Percentiles rank a stretch among this genome's conserved stretches.
phyloP scores from a whole-genome alignment of 2,329 filamentous ascomycete species.

The Didymella keratinophila region DNA sequence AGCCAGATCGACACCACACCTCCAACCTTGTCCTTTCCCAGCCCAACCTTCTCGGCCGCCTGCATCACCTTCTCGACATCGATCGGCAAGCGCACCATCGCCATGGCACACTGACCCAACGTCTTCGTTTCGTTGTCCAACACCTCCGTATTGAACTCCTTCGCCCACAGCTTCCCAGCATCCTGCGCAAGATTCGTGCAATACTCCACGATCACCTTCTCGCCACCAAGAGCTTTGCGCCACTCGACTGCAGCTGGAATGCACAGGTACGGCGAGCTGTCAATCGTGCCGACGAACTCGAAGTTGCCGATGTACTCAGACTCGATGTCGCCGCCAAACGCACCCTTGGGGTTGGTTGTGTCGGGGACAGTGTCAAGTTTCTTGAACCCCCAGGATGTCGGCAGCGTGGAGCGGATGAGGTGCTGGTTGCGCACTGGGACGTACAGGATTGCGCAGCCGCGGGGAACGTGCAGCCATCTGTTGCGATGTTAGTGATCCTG shows the following conservation, averaged over 20 bases:
- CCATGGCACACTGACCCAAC: slow-evolving; percentile 72
- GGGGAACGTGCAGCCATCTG: slow-evolving; percentile 81
- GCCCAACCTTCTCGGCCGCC: slow-evolving; percentile 25
- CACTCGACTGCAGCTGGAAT: slow-evolving; percentile 76
- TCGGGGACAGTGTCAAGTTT: slow-evolving; percentile 61
- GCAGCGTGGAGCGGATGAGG: slow-evolving; percentile 75
- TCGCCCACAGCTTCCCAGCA: slow-evolving; percentile 68
- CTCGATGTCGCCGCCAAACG: slow-evolving; percentile 52
- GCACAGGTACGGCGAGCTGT: slow-evolving; percentile 75
- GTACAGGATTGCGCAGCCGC: slow-evolving; percentile 82
- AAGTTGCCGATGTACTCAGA: slow-evolving; percentile 74
- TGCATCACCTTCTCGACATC: slow-evolving; percentile 45
- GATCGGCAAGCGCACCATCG: slow-evolving; percentile 78
- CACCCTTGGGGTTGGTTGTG: slow-evolving; percentile 36
- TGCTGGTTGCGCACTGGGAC: slow-evolving; percentile 78
- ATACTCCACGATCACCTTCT: slow-evolving; percentile 72
- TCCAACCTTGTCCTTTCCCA: slow-evolving; percentile 33
- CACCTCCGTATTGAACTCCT: slow-evolving; percentile 72
- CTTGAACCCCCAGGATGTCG: slow-evolving; percentile 74
- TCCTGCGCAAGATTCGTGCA: slow-evolving; percentile 67
- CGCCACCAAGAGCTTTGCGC: slow-evolving; percentile 75
- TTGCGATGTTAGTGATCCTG: background rate
- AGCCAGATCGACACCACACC: slow-evolving; percentile 52
- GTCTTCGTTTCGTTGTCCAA: slow-evolving; percentile 71
- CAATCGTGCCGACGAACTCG: slow-evolving; percentile 77